Evolutionary conservation across 768 basidiomycete genomes (phyloP), one percentile per base, ranked within the genome.

Genomic region (Lentinula aciculospora): DNA sequence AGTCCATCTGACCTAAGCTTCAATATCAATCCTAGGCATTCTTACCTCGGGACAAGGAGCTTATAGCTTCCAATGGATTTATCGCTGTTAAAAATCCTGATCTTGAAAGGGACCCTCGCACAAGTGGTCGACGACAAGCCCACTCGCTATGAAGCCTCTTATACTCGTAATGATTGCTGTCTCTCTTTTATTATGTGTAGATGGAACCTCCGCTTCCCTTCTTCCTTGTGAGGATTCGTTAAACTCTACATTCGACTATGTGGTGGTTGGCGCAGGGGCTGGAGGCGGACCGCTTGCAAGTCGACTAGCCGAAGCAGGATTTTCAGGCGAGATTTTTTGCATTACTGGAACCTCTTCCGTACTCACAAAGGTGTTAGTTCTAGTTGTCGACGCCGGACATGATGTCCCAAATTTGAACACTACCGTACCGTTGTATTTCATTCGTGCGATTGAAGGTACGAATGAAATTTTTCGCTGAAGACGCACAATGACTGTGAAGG

Each of bases 381-480:
- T 70, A 19, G 58, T 70, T 8, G 61, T 71, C n/a, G 70, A 71
- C 31, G 67, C 68, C 9, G 67, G 70, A 1, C 64, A 67, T 48
- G 66, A 66, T 28, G 62, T 66, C n/a, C 57, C 59, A 29, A 67
- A 62, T 36, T 28, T 66, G 27, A 69, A 71, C 39, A 67, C 70
- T 1, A 71, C 68, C 0, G 63, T 71, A 23, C 70, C 68, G 3
- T 58, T 63, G 12, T 71, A 65, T 48, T 61, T 62, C 47, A 32
- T 62, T 10, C 67, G 68, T 1, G 64, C 68, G 10, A 51, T 65
- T 6, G 66, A 69, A 48, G 70, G 70, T 68, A 37, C 9, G 57
- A 39, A 29, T n/a, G n/a, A n/a, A n/a, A n/a, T n/a, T n/a, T n/a
- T n/a, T n/a, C n/a, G n/a, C n/a, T n/a, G n/a, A n/a, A n/a, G n/a